Percentiles rank a stretch among this genome's conserved stretches.
phyloP scores from a whole-genome alignment of 768 basidiomycete genomes.

The Suillus subluteus region DNA sequence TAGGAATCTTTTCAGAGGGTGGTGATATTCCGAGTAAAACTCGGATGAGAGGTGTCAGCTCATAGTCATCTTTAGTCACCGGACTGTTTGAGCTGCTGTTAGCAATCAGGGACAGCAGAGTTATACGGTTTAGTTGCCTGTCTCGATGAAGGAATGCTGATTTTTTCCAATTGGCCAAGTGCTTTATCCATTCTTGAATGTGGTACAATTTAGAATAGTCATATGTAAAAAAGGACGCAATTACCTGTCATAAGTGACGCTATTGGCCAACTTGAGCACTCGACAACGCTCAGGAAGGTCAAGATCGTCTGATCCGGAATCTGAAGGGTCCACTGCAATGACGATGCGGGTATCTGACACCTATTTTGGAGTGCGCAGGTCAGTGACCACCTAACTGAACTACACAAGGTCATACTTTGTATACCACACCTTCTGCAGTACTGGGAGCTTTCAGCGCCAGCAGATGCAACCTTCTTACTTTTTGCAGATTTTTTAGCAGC shows the following conservation, averaged over 20 bases:
- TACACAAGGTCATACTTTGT: conserved; percentile 56
- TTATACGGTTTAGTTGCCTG: conserved; percentile 19
- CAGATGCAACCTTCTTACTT: conserved; percentile 43
- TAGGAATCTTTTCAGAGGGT: conserved; percentile 43
- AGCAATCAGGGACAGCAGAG: background rate
- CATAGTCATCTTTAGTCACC: conserved; percentile 47
- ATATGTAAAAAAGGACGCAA: background rate
- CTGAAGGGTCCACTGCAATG: conserved; percentile 72
- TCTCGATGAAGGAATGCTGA: conserved; percentile 33
- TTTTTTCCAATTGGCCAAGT: conserved; percentile 64
- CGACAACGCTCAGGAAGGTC: conserved; percentile 87
- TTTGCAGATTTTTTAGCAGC: conserved; percentile 45
- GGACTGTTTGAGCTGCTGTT: conserved; percentile 25
- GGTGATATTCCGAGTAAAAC: conserved; percentile 71
- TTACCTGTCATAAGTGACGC: conserved; percentile 74
- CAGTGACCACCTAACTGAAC: background rate
- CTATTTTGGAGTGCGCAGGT: conserved; percentile 37
- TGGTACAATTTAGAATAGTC: background rate
- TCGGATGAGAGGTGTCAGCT: conserved; percentile 56
- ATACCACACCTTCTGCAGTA: conserved; percentile 80
- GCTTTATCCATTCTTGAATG: conserved; percentile 81
- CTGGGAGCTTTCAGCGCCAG: conserved; percentile 38
- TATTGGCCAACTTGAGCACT: conserved; percentile 88
- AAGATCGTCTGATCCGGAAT: conserved; percentile 61
- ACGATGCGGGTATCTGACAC: conserved; percentile 82